Evolutionary conservation across 2,329 filamentous ascomycete genomes (phyloP), one percentile per base, ranked within the genome.

Genomic region (Colletotrichum horii): DNA sequence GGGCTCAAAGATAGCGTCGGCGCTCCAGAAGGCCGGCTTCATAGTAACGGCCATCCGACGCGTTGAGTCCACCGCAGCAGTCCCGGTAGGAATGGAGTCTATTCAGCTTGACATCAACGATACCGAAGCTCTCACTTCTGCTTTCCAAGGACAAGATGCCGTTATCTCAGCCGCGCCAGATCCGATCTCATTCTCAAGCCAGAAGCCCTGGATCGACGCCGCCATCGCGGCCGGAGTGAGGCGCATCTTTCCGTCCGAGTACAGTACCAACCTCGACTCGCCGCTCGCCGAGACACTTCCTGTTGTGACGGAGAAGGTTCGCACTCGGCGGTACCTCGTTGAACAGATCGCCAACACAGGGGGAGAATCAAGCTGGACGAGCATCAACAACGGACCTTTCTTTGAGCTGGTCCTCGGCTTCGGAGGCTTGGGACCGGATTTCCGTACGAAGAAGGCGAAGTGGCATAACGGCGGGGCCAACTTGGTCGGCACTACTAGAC

Each of bases 111-210:
- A 86, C 78, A 83, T 84, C 64, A 67, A 62, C 24, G 69, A 71
- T 8, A 80, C 87, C 4, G 80, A 85, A 0, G 88, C 88, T 19
- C 86, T 94, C n/a, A 86, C 82, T 0, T 77, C 83, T 1, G 89
- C 88, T 0, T 87, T 94, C 60, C 78, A 86, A 62, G 90, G 88
- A 60, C 88, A 91, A 72, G 91, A 93, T 75, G 91, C 88, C 0
- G 85, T 93, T 19, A 82, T 92, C 32, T 87, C 86, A 16, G 83
- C 87, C 2, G 83, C 91, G 22, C 86, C 84, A 19, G 79, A 88
- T 8, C 56, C 76, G 11, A 73, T 71, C 15, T 66, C 78, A 6
- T 30, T 74, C 2, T 88, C 91, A 73, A 81, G 82, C 19, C 90
- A 91, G 77, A 82, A 83, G 36, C 84, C 83, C 34, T 81, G 91